Base-by-base conservation (phyloP, 371 early-diverging fungal species). In the Modicella reniformis region DNA sequence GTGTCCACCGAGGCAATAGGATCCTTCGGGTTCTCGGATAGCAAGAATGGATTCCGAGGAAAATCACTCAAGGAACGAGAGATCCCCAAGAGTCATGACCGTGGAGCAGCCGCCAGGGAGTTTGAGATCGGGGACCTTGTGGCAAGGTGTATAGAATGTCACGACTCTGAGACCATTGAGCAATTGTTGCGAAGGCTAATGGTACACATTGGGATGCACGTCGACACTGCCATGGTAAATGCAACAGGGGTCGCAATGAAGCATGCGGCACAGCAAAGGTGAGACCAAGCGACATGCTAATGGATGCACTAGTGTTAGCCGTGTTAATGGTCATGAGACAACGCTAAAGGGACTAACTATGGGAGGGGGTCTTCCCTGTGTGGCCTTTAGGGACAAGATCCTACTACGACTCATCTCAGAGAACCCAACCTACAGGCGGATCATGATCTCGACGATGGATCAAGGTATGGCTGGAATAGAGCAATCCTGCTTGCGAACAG, bases 251-350 rank as follows among this genome's bases (percentile, higher is more conserved):
- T 63, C 5, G 67, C 60, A 1, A 26, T 62, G 33, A 79, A 79
- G 28, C 80, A 73, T n/a, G 62, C 80, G n/a, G 80, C 67, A 32
- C 80, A 79, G 33, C 80, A 79, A 58, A 60, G 80, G 80, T 79
- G 65, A 53, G 51, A 40, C 40, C 15, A n/a, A 19, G 17, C 44
- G 44, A 25, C 52, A 32, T 8, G 32, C n/a, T 10, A 23, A 21
- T 26, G 50, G 26, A 40, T 15, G 40, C 25, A 17, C 44, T 44
- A 44, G 44, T 44, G 44, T 19, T 44, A 15, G 26, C 49, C 55
- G 53, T 40, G 53, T 40, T 52, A 44, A 47, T 53, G 17, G 17
- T 59, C 59, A 53, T 60, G 41, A 29, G 47, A 40, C 34, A 34
- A 17, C 44, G 44, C 44, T 44, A 44, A 44, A 17, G 44, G 17